A percentile compares a stretch with the other conserved stretches of the same genome.
These are phyloP conservation scores for Microthyrium microscopicum DNA, from an alignment of 2,329 filamentous ascomycete species.

Conservation along the genomic window DNA sequence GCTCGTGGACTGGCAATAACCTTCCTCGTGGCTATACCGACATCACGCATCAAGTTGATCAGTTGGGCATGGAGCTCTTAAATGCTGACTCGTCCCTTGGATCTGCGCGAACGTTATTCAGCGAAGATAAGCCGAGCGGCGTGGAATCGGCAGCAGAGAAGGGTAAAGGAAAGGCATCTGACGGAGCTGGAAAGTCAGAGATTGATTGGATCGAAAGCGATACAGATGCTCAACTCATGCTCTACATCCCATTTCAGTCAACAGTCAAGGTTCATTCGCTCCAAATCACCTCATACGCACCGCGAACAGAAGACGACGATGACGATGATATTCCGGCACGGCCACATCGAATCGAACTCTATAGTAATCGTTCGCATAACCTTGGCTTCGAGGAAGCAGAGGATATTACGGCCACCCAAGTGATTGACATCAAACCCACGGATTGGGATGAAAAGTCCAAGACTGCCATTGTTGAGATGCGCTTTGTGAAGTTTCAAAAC, in stretches of 20 bases:
- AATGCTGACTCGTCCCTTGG: conserved; percentile 71
- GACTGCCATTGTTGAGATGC: conserved; percentile 42
- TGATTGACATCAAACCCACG: conserved; percentile 51
- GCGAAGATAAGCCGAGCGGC: conserved; percentile 46
- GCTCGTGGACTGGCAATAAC: conserved; percentile 53
- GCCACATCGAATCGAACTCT: conserved; percentile 70
- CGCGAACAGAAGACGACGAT: conserved; percentile 29
- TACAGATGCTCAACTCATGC: conserved; percentile 89
- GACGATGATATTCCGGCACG: conserved; percentile 63
- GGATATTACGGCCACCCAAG: conserved; percentile 65
- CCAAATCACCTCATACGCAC: conserved; percentile 70
- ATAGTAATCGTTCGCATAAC: conserved; percentile 75
- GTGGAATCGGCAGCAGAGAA: conserved; percentile 20
- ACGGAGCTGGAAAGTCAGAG: conserved; percentile 21
- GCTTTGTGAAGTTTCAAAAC: conserved; percentile 96
- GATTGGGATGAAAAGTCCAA: conserved; percentile 52
- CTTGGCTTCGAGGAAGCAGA: conserved; percentile 93
- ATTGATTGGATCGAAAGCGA: conserved; percentile 89
- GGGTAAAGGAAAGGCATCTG: conserved; percentile 31
- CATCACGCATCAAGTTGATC: conserved; percentile 66
- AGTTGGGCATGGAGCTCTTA: conserved; percentile 66
- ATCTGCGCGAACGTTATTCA: conserved; percentile 57
- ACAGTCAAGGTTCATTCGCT: conserved; percentile 76
- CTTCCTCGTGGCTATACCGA: conserved; percentile 70
- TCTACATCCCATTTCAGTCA: conserved; percentile 79